Conservation (phyloP, 768 basidiomycete species). For the Aureoboletus auriporus region DNA sequence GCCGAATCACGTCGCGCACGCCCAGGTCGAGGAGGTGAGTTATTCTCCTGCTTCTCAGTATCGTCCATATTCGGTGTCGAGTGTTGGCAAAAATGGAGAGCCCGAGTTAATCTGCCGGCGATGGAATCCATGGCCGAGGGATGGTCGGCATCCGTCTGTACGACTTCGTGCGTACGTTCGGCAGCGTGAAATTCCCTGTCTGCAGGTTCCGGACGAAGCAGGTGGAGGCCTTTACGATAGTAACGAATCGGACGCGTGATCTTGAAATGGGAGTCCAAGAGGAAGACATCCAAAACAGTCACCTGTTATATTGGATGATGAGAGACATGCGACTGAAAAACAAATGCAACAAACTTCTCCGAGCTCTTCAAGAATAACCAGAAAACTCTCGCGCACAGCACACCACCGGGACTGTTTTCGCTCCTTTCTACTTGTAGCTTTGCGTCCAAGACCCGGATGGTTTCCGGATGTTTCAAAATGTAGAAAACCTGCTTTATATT, state of each 20-base stretch:
- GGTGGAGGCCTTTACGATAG: constrained; percentile 79
- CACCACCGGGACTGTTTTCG: constrained; percentile 82
- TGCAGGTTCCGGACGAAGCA: constrained; percentile 44
- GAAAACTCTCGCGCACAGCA: constrained; percentile 85
- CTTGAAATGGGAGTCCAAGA: constrained; percentile 83
- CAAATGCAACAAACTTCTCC: constrained; percentile 59
- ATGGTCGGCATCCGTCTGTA: constrained; percentile 31
- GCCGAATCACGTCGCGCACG: constrained; percentile 13
- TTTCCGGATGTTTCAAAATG: constrained; percentile 51
- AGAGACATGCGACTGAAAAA: background rate
- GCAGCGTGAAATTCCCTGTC: constrained; percentile 23
- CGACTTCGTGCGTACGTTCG: constrained; percentile 16
- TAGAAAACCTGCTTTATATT: constrained; percentile 89
- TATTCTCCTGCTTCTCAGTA: constrained; percentile 6
- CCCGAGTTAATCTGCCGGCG: constrained; percentile 41
- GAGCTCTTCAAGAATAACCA: constrained; percentile 82
- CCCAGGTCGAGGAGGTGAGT: background rate
- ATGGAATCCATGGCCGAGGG: constrained; percentile 48
- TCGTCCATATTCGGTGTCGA: constrained; percentile 10
- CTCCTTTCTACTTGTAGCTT: constrained; percentile 54
- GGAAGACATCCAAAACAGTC: constrained; percentile 90
- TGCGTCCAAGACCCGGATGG: constrained; percentile 59
- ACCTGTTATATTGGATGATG: constrained; percentile 40
- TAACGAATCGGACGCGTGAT: constrained; percentile 89
- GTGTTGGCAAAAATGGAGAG: constrained; percentile 35